Evolutionary conservation across 2,329 filamentous ascomycete genomes (phyloP), one percentile per base, ranked within the genome.

Genomic region (Talaromyces islandicus): DNA sequence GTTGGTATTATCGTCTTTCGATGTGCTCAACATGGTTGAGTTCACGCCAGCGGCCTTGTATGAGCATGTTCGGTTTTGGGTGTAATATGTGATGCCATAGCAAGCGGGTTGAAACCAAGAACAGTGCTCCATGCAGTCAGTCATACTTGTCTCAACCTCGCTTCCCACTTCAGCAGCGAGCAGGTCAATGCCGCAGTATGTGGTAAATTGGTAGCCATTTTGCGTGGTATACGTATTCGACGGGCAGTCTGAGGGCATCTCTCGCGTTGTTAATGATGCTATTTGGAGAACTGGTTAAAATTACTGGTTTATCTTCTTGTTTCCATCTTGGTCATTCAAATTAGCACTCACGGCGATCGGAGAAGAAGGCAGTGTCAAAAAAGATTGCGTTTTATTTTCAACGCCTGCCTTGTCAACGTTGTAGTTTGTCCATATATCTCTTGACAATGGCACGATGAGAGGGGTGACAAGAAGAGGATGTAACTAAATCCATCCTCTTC

Each of bases 11-110:
- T 21, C 35, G 2, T 29, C 46, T 24, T 43, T 21, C 19, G 41
- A 7, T 43, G 7, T 43, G 41, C 17, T 21, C 41, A 43, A 43
- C 17, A 21, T n/a, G n/a, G 17, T 43, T 7, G 17, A n/a, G 41
- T 21, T 43, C 6, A 58, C 46, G 19, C 57, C 57, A 2, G 27
- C 12, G 19, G 25, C 51, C 54, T 54, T 54, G 57, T 24, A 54
- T n/a, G 57, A 59, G 24, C 57, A 59, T 48, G 50, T 59, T 19
- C 48, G 35, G 12, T 59, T 59, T 29, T 59, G 50, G 24, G 57
- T 54, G 21, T 54, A 59, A 27, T 59, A 59, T 24, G 57, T 59
- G 10, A 54, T 27, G 19, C 51, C 57, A n/a, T 48, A 59, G 27
- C 57, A 59, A n/a, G 24, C 10, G 27, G 57, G 57, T 25, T 48